Evolutionary conservation across 2,329 filamentous ascomycete genomes (phyloP).

Genomic region (Colletotrichum australisinense): DNA sequence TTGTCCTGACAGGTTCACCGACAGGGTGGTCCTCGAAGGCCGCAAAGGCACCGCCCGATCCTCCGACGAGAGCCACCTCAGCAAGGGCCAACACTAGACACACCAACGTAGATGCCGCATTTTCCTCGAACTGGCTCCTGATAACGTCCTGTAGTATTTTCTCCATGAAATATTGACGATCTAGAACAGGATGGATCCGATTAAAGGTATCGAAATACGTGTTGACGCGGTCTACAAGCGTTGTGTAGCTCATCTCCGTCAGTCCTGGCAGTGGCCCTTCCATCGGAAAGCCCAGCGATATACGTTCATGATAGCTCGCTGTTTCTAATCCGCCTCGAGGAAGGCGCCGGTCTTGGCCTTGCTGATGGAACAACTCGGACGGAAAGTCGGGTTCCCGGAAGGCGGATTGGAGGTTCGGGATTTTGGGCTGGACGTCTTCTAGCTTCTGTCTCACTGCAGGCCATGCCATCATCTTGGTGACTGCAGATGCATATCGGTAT

Average conservation of each 20-base stretch:
- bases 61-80: constrained; percentile 65
- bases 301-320: neutral
- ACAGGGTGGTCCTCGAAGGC: neutral
- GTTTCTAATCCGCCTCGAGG: constrained; percentile 24
- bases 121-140: constrained; percentile 61
- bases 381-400: constrained; percentile 24
- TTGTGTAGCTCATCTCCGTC: constrained; percentile 55
- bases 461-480: constrained; percentile 34
- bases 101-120: constrained; percentile 61
- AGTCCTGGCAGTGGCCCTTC: neutral
- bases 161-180: constrained; percentile 64
- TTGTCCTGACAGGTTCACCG: constrained; percentile 44
- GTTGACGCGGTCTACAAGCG: constrained; percentile 61
- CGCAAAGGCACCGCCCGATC: constrained; percentile 57
- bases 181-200: constrained; percentile 67
- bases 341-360: constrained; percentile 7
- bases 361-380: constrained; percentile 22
- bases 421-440: constrained; percentile 17
- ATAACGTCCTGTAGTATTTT: constrained; percentile 58
- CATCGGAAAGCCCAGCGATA: neutral
- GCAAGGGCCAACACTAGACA: constrained; percentile 70
- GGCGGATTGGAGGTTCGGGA: constrained; percentile 13
- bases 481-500: constrained; percentile 27
- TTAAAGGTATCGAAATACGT: constrained; percentile 72
- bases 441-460: constrained; percentile 32